These are phyloP conservation scores for Heliamphora exappendiculata DNA, from an alignment of 148 eudicot species.

Conservation along the genomic window DNA sequence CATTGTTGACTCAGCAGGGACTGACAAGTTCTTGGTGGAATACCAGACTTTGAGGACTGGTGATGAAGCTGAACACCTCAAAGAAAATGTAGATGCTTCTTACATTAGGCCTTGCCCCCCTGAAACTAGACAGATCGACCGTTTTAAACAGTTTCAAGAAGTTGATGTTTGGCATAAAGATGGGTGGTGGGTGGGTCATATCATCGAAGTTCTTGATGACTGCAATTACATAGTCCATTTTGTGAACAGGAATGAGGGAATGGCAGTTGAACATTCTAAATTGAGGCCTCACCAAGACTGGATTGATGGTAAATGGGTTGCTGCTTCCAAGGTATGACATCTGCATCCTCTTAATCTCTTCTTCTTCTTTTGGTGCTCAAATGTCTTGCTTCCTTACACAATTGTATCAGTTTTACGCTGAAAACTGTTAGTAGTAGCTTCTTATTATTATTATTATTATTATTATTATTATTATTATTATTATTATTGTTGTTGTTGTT, in stretches of 20 bases:
- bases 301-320: conserved; percentile 43
- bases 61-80: conserved; percentile 15
- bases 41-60: conserved; percentile 39
- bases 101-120: conserved; percentile 51
- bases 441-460: not conserved
- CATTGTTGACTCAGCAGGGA: conserved; percentile 22
- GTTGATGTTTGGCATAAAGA: conserved; percentile 57
- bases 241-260: conserved; percentile 32
- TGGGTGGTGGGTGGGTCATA: conserved; percentile 53
- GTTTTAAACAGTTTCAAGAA: conserved; percentile 32
- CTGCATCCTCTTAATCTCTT: not conserved
- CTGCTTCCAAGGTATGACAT: conserved; percentile 28
- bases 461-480: not conserved
- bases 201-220: conserved; percentile 29
- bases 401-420: not conserved
- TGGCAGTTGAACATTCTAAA: conserved; percentile 33
- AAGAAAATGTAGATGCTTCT: conserved; percentile 27
- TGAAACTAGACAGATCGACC: conserved; percentile 15
- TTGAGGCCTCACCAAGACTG: conserved; percentile 61
- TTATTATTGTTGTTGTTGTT: not conserved
- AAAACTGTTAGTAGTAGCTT: too few relatives aligned
- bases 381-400: not conserved
- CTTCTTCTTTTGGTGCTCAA: not conserved
- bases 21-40: conserved; percentile 36
- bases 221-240: conserved; percentile 34